phyloP scores from a whole-genome alignment of 768 basidiomycete species.

The Lactifluus subvellereus region DNA sequence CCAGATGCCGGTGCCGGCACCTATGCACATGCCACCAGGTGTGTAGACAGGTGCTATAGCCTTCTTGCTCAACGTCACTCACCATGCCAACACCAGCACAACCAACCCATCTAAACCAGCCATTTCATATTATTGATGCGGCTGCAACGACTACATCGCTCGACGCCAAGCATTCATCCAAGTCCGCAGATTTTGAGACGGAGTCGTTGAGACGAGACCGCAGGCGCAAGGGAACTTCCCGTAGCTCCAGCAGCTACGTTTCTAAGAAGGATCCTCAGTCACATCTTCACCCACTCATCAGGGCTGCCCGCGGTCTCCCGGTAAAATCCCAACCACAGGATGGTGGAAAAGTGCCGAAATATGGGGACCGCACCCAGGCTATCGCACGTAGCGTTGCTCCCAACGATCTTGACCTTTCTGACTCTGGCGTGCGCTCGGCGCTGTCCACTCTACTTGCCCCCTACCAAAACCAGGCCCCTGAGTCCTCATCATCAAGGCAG shows the following conservation, averaged over 20 bases:
- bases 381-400: neutral
- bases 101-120: constrained; percentile 6
- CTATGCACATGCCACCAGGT: constrained; percentile 22
- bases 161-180: constrained; percentile 11
- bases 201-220: constrained; percentile 33
- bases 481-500: constrained; percentile 23
- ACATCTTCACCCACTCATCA: constrained; percentile 17
- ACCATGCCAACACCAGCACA: neutral
- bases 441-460: constrained; percentile 16
- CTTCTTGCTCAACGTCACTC: neutral
- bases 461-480: constrained; percentile 6
- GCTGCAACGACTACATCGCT: neutral
- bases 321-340: constrained; percentile 10
- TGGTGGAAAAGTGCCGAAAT: neutral
- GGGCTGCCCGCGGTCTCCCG: constrained; percentile 10
- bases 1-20: constrained; percentile 12
- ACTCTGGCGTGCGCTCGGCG: constrained; percentile 18
- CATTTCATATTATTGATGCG: constrained; percentile 3
- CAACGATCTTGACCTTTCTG: constrained; percentile 13
- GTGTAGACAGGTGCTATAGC: neutral
- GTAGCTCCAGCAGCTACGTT: constrained; percentile 34
- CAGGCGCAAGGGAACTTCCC: constrained; percentile 27
- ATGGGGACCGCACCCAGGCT: neutral
- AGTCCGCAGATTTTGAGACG: constrained; percentile 34
- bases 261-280: constrained; percentile 26